Percentiles rank a stretch among this genome's conserved stretches.
These are phyloP conservation scores for Eragrostis tef DNA, from an alignment of 202 grass and related monocot genomes.

Conservation along the genomic window DNA sequence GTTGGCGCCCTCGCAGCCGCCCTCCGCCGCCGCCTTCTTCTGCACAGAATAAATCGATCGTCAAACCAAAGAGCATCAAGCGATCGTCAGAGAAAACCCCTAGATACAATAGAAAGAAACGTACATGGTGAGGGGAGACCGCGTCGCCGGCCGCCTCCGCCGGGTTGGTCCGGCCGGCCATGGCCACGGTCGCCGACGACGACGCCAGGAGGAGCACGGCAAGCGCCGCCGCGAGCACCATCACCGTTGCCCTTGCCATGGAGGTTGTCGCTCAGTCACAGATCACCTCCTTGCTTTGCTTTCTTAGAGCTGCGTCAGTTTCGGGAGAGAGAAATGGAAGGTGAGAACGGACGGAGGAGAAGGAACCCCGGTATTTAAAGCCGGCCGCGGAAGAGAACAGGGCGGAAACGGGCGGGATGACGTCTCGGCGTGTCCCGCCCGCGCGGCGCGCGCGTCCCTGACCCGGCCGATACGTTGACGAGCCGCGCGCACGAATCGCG, in stretches of 20 bases:
- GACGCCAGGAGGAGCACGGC: constrained; percentile 40
- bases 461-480: background rate
- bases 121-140: background rate
- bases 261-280: background rate
- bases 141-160: background rate
- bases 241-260: constrained; percentile 40
- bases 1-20: constrained; percentile 48
- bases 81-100: no score
- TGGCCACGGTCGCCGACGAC: constrained; percentile 26
- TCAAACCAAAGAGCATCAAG: background rate
- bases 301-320: background rate
- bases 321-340: background rate
- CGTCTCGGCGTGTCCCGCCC: no score
- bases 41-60: background rate
- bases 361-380: background rate
- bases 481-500: no score
- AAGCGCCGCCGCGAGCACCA: constrained; percentile 43
- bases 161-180: background rate
- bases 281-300: background rate
- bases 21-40: constrained; percentile 33
- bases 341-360: background rate
- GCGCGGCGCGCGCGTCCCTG: no score
- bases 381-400: background rate
- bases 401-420: no score
- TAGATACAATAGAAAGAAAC: background rate